These are phyloP conservation scores for Alnus glutinosa DNA, from an alignment of 306 rosid species.

Conservation along the genomic window DNA sequence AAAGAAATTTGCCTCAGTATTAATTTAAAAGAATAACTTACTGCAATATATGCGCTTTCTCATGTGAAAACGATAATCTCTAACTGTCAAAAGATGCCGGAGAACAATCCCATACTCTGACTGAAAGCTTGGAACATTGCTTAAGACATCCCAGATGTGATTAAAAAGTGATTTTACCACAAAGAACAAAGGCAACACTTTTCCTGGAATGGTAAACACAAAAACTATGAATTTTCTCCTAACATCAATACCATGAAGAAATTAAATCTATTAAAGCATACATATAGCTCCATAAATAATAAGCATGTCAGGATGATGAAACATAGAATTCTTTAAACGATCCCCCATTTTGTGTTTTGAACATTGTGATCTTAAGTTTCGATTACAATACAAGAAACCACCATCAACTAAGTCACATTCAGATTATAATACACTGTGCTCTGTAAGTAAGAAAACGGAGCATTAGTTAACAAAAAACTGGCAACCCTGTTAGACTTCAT, in stretches of 20 bases:
- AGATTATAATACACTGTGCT: neutral
- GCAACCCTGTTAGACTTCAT: neutral
- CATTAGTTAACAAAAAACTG: neutral
- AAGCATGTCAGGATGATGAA: neutral
- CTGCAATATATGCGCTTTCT: slow-evolving; percentile 73
- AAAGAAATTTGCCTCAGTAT: slow-evolving; percentile 17
- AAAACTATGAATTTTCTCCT: slow-evolving; percentile 11
- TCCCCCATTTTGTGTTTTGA: neutral
- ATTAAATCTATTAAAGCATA: neutral
- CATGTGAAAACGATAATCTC: slow-evolving; percentile 81
- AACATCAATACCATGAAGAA: slow-evolving; percentile 7
- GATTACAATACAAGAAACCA: neutral
- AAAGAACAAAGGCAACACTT: slow-evolving; percentile 52
- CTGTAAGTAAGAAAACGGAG: neutral
- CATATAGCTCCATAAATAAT: neutral
- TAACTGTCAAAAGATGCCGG: slow-evolving; percentile 67
- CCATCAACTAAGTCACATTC: neutral
- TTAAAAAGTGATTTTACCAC: slow-evolving; percentile 70
- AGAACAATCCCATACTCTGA: slow-evolving; percentile 80
- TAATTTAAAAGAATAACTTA: slow-evolving; percentile 40
- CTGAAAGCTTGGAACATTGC: slow-evolving; percentile 75
- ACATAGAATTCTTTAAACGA: neutral
- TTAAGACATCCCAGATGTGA: slow-evolving; percentile 78
- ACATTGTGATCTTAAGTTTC: neutral
- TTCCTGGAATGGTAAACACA: slow-evolving; percentile 46